phyloP scores from a whole-genome alignment of 768 basidiomycete genomes.

The Leccinum longicurvipes region DNA sequence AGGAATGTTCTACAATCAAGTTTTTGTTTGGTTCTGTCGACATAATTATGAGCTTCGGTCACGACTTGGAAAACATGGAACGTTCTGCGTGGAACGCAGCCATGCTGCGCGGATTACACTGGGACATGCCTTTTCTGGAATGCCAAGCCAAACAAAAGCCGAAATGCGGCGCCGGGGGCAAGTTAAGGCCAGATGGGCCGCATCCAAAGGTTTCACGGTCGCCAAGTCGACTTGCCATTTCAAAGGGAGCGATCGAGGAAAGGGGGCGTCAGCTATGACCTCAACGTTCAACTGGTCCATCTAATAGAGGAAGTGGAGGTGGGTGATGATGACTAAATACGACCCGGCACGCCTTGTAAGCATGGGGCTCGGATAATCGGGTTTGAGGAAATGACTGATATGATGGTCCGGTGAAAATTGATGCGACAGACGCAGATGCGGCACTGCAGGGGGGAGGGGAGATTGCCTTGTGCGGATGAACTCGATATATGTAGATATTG shows the following conservation, averaged over 20 bases:
- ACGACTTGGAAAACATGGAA: constrained; percentile 14
- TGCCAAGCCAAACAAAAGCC: neutral
- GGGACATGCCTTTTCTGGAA: constrained; percentile 15
- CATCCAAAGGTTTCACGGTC: neutral
- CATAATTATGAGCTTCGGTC: constrained; percentile 13
- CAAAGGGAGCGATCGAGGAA: neutral
- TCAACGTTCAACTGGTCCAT: neutral
- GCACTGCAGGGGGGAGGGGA: neutral
- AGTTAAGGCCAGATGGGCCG: neutral
- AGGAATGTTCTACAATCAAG: constrained; percentile 3
- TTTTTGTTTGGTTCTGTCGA: constrained; percentile 23
- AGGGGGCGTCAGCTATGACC: neutral
- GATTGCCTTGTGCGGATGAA: neutral
- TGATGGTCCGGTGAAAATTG: neutral
- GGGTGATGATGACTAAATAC: constrained; percentile 1
- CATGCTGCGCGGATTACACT: constrained; percentile 19
- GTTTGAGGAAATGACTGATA: constrained; percentile 2
- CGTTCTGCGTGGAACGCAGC: constrained; percentile 23
- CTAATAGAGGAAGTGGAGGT: neutral
- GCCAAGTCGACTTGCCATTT: neutral
- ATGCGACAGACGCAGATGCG: constrained; percentile 1
- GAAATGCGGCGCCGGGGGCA: neutral
- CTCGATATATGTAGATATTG: too few species aligned
- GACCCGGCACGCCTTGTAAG: constrained; percentile 8
- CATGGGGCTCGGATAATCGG: constrained; percentile 12